Conservation (phyloP, 768 basidiomycete genomes). For the Hericium rajendrae region DNA sequence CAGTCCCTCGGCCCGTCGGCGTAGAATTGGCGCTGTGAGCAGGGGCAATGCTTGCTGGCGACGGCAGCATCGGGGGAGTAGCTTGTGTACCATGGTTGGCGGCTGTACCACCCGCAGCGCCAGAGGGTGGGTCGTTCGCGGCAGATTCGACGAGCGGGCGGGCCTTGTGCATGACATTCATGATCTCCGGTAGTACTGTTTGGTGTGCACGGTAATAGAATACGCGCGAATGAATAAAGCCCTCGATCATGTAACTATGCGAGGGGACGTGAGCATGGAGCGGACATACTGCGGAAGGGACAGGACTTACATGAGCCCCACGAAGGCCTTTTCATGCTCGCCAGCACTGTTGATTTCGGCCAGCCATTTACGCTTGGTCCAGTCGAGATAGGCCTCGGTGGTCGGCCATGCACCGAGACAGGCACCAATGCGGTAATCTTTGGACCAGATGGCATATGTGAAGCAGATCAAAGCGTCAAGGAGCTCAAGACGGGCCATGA, state of each 20-base stretch:
- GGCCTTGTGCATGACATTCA: constrained; percentile 13
- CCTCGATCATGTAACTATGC: constrained; percentile 69
- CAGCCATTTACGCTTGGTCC: constrained; percentile 66
- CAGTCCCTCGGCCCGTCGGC: constrained; percentile 50
- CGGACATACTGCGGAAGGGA: constrained; percentile 15
- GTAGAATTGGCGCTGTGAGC: constrained; percentile 71
- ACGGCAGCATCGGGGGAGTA: constrained; percentile 72
- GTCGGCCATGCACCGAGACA: constrained; percentile 61
- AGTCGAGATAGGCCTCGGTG: constrained; percentile 57
- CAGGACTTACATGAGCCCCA: constrained; percentile 68
- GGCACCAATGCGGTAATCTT: constrained; percentile 45
- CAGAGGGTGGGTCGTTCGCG: constrained; percentile 5
- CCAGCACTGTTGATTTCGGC: constrained; percentile 29
- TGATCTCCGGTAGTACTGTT: constrained; percentile 13
- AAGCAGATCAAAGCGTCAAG: constrained; percentile 78
- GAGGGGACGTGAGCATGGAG: constrained; percentile 18
- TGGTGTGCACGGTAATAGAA: constrained; percentile 30
- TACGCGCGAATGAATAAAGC: constrained; percentile 54
- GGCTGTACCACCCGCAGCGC: constrained; percentile 4
- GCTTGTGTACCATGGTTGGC: constrained; percentile 6
- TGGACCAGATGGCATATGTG: constrained; percentile 76
- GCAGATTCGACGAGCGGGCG: constrained; percentile 15
- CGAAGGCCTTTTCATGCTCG: constrained; percentile 47
- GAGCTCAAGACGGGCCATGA: constrained; percentile 72
- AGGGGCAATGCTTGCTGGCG: constrained; percentile 60